Percentiles rank a stretch among this genome's conserved stretches.
Evolutionary conservation across 768 basidiomycete genomes (phyloP).

Genomic region (Pleurotus salmoneostramineus): DNA sequence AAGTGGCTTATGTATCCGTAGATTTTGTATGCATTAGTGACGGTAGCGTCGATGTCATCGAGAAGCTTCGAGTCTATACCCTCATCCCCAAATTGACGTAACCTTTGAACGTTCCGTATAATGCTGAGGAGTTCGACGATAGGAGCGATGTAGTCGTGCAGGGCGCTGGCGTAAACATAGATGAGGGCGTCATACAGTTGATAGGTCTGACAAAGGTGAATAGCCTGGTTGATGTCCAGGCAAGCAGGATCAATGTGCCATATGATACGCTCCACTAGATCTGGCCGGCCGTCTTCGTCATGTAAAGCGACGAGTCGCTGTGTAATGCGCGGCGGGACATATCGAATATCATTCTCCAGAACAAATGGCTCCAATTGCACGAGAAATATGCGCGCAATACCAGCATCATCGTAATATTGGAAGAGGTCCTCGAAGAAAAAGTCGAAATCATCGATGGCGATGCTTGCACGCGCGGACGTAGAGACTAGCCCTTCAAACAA

Average conservation of each 20-base stretch:
- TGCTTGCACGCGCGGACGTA: slow-evolving; percentile 73
- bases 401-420: slow-evolving; percentile 80
- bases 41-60: slow-evolving; percentile 45
- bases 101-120: slow-evolving; percentile 63
- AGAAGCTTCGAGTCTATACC: slow-evolving; percentile 24
- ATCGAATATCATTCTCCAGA: slow-evolving; percentile 64
- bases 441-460: slow-evolving; percentile 75
- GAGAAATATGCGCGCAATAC: slow-evolving; percentile 84
- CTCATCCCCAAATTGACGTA: slow-evolving; percentile 38
- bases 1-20: slow-evolving; percentile 83
- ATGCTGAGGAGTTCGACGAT: slow-evolving; percentile 80
- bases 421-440: slow-evolving; percentile 94
- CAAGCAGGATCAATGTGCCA: slow-evolving; percentile 94
- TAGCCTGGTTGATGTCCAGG: slow-evolving; percentile 91
- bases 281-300: slow-evolving; percentile 64
- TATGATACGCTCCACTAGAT: slow-evolving; percentile 82
- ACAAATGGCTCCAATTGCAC: slow-evolving; percentile 79
- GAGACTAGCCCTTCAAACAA: slow-evolving; percentile 87
- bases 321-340: slow-evolving; percentile 83
- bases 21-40: slow-evolving; percentile 84
- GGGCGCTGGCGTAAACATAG: slow-evolving; percentile 87
- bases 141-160: slow-evolving; percentile 87
- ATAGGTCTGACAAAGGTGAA: slow-evolving; percentile 78
- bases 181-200: slow-evolving; percentile 91
- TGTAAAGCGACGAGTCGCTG: slow-evolving; percentile 81